Percentiles rank a stretch among this genome's conserved stretches.
phyloP scores from a whole-genome alignment of 2,329 filamentous ascomycete species.

The Colletotrichum nymphaeae region DNA sequence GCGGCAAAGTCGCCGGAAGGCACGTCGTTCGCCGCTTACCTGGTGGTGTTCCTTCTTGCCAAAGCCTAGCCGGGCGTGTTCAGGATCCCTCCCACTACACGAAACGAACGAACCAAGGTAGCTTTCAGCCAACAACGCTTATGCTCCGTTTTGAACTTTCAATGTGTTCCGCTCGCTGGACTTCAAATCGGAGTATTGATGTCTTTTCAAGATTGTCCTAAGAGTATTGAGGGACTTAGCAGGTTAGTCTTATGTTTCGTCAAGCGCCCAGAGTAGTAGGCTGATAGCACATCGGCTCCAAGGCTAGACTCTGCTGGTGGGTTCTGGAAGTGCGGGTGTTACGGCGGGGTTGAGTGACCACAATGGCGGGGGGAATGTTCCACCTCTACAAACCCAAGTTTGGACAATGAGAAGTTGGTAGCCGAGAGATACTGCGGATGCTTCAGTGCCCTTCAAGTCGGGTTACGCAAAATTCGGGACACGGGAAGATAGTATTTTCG shows the following conservation, averaged over 20 bases:
- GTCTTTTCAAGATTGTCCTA: no score
- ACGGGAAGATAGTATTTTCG: no score
- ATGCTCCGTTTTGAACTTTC: no score
- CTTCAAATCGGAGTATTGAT: no score
- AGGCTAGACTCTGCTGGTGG: neutral
- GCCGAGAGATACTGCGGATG: neutral
- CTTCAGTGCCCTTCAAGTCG: neutral
- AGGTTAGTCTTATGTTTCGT: neutral
- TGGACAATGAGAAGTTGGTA: neutral
- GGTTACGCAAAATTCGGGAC: no score
- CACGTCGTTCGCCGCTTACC: neutral
- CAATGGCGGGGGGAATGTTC: conserved; percentile 16
- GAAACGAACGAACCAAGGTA: no score
- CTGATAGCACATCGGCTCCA: neutral
- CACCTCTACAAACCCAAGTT: neutral
- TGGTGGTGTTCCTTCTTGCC: neutral
- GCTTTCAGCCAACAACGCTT: no score
- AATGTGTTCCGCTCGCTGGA: no score
- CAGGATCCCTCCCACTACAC: neutral
- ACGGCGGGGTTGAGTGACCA: conserved; percentile 12
- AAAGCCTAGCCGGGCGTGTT: neutral
- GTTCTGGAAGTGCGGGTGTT: conserved; percentile 1
- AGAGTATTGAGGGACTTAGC: neutral
- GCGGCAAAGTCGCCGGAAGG: conserved; percentile 1
- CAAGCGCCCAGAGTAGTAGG: neutral